Evolutionary conservation across 768 basidiomycete genomes (phyloP).

Genomic region (Plicaturopsis crispa): DNA sequence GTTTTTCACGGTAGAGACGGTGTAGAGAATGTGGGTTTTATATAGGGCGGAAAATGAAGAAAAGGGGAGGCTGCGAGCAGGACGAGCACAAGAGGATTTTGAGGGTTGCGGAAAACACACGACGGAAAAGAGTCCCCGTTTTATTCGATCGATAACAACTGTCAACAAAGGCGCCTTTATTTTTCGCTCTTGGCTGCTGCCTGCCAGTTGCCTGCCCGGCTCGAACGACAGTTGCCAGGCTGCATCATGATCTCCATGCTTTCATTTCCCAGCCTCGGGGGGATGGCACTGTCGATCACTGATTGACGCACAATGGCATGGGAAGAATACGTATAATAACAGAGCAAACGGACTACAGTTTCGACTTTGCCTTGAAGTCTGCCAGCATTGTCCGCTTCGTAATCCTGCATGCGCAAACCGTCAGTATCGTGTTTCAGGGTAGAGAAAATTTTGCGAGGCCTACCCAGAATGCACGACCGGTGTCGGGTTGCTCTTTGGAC

Average conservation of each 20-base stretch:
- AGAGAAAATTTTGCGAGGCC: slow-evolving; percentile 22
- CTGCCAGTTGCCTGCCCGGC: background rate
- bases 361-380: slow-evolving; percentile 47
- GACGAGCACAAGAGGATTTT: slow-evolving; percentile 18
- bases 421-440: slow-evolving; percentile 17
- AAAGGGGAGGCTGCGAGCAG: slow-evolving; percentile 18
- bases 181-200: slow-evolving; percentile 1
- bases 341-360: slow-evolving; percentile 26
- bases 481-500: slow-evolving; percentile 51
- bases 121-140: slow-evolving; percentile 9
- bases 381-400: slow-evolving; percentile 63
- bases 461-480: slow-evolving; percentile 70
- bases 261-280: background rate
- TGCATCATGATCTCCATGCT: background rate
- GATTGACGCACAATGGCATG: background rate
- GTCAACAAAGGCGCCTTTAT: slow-evolving; percentile 3
- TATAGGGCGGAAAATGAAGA: slow-evolving; percentile 18
- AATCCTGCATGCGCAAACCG: slow-evolving; percentile 32
- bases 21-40: slow-evolving; percentile 8
- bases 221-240: background rate
- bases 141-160: background rate
- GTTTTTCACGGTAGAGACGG: slow-evolving; percentile 21
- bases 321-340: slow-evolving; percentile 2
- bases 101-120: slow-evolving; percentile 18
- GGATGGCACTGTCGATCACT: background rate